Percentiles rank a stretch among this genome's conserved stretches.
Conservation (phyloP, 129 eudicot species). For the Cynara cardunculus region DNA sequence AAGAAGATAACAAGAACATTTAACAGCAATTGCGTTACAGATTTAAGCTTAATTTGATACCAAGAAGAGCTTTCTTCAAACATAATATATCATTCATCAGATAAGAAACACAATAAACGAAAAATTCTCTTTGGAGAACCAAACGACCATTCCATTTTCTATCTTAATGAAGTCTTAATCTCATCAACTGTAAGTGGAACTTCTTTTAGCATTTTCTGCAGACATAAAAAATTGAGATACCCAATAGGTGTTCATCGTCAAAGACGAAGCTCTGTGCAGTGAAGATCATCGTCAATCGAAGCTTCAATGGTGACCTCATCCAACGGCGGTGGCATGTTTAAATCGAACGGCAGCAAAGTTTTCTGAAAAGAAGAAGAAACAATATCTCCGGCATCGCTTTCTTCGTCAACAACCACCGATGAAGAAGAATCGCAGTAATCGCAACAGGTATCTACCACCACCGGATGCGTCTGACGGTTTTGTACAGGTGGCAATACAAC, state of each 20-base stretch:
- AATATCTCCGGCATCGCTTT: conserved; percentile 38
- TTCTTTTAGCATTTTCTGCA: background rate
- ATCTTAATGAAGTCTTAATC: conserved; percentile 24
- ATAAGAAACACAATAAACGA: background rate
- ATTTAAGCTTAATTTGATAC: background rate
- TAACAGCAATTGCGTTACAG: background rate
- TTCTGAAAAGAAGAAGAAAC: conserved; percentile 40
- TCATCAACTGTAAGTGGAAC: conserved; percentile 17
- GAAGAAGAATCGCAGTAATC: conserved; percentile 89
- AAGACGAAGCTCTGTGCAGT: conserved; percentile 69
- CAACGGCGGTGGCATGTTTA: conserved; percentile 53
- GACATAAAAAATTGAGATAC: background rate
- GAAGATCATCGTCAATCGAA: conserved; percentile 38
- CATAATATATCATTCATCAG: conserved; percentile 16
- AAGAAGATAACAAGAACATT: background rate
- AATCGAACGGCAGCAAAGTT: conserved; percentile 51
- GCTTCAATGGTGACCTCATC: conserved; percentile 21
- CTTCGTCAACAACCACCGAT: conserved; percentile 61
- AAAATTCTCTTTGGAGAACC: conserved; percentile 32
- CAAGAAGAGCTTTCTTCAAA: conserved; percentile 17
- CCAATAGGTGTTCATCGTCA: conserved; percentile 30
- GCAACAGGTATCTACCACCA: conserved; percentile 45
- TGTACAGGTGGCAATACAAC: conserved; percentile 26
- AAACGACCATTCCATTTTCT: conserved; percentile 15
- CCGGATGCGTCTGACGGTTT: conserved; percentile 42